Base-by-base conservation (phyloP, 2,329 filamentous ascomycete species). In the Calonectria pseudoturangicola region DNA sequence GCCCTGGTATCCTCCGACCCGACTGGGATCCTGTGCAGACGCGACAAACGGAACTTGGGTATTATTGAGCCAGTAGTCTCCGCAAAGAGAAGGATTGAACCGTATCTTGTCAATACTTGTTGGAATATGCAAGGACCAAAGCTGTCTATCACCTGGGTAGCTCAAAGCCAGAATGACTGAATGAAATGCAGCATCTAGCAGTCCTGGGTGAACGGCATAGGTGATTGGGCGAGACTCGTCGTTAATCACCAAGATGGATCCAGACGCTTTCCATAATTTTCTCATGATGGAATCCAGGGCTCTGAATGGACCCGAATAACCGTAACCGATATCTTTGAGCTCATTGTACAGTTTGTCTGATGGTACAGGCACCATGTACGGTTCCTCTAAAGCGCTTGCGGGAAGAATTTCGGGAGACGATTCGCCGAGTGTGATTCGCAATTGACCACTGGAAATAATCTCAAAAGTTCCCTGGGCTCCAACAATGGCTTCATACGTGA, bases 81-180 rank as follows among this genome's bases (percentile, higher is more conserved):
- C 50, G 30, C 65, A 58, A 1, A 58, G 27, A 7, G 50, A 21
- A 25, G 65, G 65, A 30, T 67, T 67, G 18, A 67, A 50, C 15
- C 51, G 50, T 28, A 67, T 67, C 7, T 28, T 47, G 2, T 47
- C 50, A 21, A 67, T 67, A 15, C 39, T 39, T 2, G 51, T 58
- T 10, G 51, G 65, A 28, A 67, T 48, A n/a, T 56, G 51, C 50
- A 67, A 25, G 2, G 50, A 67, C 65, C 65, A 67, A 4, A 67
- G 51, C 4, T 47, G 65, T 10, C 51, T 54, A 28, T 67, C 65
- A 9, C 51, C 39, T 15, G 65, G 65, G 27, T 43, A 43, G 12
- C 36, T 47, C 39, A 58, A 25, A 1, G 65, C 65, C 3, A 58
- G 50, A 18, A 67, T 58, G 5, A 58, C 39, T 21, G 65, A 30